phyloP scores from a whole-genome alignment of 2,329 filamentous ascomycete genomes.

The Balansia obtecta region DNA sequence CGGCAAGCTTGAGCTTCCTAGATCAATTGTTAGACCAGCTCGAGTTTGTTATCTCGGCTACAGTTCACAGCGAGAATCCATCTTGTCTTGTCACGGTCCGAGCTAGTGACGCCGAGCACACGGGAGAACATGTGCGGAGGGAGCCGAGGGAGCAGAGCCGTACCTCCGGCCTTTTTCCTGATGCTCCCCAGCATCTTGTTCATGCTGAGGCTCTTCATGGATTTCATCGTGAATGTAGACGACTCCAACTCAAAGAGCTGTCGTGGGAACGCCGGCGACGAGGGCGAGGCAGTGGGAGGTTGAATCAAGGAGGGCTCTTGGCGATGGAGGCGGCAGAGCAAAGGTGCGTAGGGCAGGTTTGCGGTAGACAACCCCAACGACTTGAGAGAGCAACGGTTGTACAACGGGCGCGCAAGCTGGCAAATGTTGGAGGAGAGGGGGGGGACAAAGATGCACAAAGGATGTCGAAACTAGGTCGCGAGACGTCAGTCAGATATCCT shows the following conservation, averaged over 20 bases:
- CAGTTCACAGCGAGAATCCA: neutral
- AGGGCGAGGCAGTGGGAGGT: neutral
- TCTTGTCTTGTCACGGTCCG: too few species aligned
- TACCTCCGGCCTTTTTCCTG: constrained; percentile 31
- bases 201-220: constrained; percentile 41
- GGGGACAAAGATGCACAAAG: neutral
- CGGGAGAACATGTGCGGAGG: neutral
- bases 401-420: neutral
- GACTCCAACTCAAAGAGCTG: neutral
- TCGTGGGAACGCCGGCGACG: neutral
- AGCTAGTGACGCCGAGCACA: neutral
- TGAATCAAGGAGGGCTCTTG: neutral
- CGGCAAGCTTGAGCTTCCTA: constrained; percentile 5
- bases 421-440: neutral
- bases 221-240: constrained; percentile 21
- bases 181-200: constrained; percentile 45
- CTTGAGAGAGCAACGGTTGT: neutral
- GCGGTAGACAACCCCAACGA: neutral
- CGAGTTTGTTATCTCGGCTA: neutral
- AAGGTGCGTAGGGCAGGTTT: neutral
- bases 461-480: neutral
- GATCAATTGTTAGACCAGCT: neutral
- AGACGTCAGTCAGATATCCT: neutral
- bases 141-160: constrained; percentile 1
- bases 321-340: neutral